These are phyloP conservation scores for Gentiana dahurica DNA, from an alignment of 257 asterid species.

Conservation along the genomic window DNA sequence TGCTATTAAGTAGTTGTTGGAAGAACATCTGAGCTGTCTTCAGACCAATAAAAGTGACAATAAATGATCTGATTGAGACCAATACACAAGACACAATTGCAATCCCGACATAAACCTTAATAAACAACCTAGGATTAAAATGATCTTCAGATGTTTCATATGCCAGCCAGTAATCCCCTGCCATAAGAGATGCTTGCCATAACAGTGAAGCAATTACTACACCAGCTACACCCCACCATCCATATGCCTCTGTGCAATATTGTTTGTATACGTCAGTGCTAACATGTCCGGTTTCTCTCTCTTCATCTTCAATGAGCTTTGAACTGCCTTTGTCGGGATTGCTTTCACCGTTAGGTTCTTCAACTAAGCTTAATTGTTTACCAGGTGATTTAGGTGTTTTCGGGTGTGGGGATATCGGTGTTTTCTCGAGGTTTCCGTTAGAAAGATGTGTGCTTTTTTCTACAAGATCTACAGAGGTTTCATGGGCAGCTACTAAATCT, in stretches of 20 bases:
- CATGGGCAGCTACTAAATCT: constrained; percentile 62
- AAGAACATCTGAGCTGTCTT: constrained; percentile 49
- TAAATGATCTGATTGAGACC: constrained; percentile 21
- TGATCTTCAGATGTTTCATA: constrained; percentile 45
- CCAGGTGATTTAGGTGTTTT: constrained; percentile 10
- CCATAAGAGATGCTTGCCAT: constrained; percentile 40
- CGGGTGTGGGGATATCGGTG: not conserved
- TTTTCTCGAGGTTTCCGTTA: constrained; percentile 5
- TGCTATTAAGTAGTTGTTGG: constrained; percentile 32
- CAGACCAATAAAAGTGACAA: constrained; percentile 34
- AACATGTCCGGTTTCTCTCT: constrained; percentile 59
- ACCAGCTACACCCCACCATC: constrained; percentile 57
- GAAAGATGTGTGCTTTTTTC: constrained; percentile 18
- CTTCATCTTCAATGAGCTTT: constrained; percentile 63
- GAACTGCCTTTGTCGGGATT: constrained; percentile 21
- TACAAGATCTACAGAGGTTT: constrained; percentile 52
- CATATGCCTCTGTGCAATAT: constrained; percentile 52
- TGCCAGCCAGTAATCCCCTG: constrained; percentile 68
- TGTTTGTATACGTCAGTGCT: constrained; percentile 36
- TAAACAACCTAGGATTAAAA: constrained; percentile 38
- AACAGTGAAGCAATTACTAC: constrained; percentile 22
- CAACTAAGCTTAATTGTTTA: constrained; percentile 16
- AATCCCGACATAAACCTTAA: constrained; percentile 26
- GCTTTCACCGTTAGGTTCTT: constrained; percentile 16
- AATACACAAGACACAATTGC: constrained; percentile 25